A percentile compares a stretch with the other conserved stretches of the same genome.
phyloP scores from a whole-genome alignment of 768 basidiomycete species.

The Pleurotus djamor region DNA sequence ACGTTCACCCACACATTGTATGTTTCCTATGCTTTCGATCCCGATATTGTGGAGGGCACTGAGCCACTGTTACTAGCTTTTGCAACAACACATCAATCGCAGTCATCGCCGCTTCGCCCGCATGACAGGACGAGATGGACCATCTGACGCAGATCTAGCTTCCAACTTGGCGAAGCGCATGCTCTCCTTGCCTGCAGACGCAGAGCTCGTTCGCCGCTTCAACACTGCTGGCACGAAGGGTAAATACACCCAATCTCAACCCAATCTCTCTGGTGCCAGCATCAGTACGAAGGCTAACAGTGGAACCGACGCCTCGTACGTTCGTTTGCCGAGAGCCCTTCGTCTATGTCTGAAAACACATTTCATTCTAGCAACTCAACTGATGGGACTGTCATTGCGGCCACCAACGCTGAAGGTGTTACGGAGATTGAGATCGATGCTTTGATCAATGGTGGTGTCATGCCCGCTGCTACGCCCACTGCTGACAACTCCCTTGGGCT shows the following conservation, averaged over 20 bases:
- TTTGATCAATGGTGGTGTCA: background rate
- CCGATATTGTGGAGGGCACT: background rate
- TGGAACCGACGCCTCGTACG: background rate
- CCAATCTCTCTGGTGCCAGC: conserved; percentile 5
- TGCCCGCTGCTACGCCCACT: conserved; percentile 29
- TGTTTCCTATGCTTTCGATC: background rate
- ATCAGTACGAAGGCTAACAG: conserved; percentile 7
- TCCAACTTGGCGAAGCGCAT: conserved; percentile 47
- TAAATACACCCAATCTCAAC: background rate
- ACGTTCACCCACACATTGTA: conserved; percentile 15
- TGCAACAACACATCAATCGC: conserved; percentile 73
- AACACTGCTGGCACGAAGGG: conserved; percentile 23
- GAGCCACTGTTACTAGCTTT: conserved; percentile 35
- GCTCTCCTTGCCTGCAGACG: conserved; percentile 28
- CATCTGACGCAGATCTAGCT: conserved; percentile 45
- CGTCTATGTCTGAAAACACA: background rate
- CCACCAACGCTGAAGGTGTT: background rate
- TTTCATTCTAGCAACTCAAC: background rate
- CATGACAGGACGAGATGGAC: conserved; percentile 59
- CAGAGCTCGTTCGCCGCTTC: conserved; percentile 32
- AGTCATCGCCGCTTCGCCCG: conserved; percentile 61
- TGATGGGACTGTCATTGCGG: background rate
- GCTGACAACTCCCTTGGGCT: conserved; percentile 59
- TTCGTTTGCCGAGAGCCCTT: background rate
- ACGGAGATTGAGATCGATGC: conserved; percentile 1